These are phyloP conservation scores for Solanum hybrid DNA, from an alignment of 305 asterid species.

Conservation along the genomic window DNA sequence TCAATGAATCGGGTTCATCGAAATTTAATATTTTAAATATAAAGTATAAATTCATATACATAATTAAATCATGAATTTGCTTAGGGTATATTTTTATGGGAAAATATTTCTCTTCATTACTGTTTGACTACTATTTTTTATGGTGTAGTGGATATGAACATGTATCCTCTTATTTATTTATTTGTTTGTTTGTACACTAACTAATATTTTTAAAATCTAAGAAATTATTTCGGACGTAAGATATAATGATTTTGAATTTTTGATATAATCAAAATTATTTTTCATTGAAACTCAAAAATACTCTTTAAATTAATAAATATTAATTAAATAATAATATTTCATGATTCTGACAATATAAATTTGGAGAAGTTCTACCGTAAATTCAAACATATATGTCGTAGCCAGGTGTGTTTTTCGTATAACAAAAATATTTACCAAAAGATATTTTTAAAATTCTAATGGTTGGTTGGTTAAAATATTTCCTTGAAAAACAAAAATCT, in stretches of 20 bases:
- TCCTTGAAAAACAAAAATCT: not conserved
- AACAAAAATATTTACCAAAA: not conserved
- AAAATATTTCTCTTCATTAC: not conserved
- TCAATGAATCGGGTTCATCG: not conserved
- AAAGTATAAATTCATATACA: not conserved
- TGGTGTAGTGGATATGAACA: not conserved
- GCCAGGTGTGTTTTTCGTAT: not conserved
- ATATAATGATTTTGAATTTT: too few species aligned
- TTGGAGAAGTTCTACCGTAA: too few species aligned
- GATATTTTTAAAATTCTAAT: too few species aligned
- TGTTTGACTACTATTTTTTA: not conserved
- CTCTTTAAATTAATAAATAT: too few species aligned
- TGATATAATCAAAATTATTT: too few species aligned
- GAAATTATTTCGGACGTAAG: too few species aligned
- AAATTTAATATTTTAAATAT: not conserved
- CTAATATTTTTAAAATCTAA: not conserved
- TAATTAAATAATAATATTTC: not conserved
- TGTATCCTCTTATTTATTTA: too few species aligned
- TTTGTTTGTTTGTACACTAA: not conserved
- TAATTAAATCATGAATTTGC: too few species aligned
- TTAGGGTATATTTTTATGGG: not conserved
- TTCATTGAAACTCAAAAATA: not conserved
- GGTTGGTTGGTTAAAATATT: not conserved
- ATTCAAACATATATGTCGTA: too few species aligned
- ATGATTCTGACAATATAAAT: too few species aligned